Evolutionary conservation across 805 yeast species (phyloP).

Genomic region (Wickerhamiella cacticola): DNA sequence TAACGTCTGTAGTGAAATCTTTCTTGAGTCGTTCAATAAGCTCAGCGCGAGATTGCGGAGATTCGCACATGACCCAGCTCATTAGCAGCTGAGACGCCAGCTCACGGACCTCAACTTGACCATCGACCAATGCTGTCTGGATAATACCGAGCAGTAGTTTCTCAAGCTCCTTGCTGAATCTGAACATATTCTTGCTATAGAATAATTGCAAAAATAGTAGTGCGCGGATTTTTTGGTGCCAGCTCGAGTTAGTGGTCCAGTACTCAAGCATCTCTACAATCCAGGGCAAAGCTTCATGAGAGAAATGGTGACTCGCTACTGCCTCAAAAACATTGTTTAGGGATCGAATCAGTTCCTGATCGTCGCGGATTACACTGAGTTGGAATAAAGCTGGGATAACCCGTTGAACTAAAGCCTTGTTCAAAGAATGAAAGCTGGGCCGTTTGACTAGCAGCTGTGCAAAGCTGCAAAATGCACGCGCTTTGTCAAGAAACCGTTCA

Average conservation of each 20-base stretch:
- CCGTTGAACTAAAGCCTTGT: conserved; percentile 23
- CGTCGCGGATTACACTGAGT: conserved; percentile 60
- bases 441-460: neutral
- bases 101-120: conserved; percentile 63
- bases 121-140: conserved; percentile 43
- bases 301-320: conserved; percentile 39
- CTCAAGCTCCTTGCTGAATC: conserved; percentile 39
- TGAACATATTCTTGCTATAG: conserved; percentile 54
- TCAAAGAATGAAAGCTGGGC: neutral
- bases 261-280: conserved; percentile 24
- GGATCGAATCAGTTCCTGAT: conserved; percentile 41
- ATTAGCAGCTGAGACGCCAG: conserved; percentile 63
- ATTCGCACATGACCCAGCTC: conserved; percentile 59
- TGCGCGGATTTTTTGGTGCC: conserved; percentile 54
- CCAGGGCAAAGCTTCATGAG: conserved; percentile 33
- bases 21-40: conserved; percentile 34
- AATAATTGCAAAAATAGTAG: conserved; percentile 61
- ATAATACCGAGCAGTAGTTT: conserved; percentile 40
- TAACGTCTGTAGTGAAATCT: conserved; percentile 32
- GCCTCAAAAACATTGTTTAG: conserved; percentile 39
- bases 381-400: conserved; percentile 60
- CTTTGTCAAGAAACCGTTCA: neutral
- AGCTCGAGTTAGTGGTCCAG: conserved; percentile 28
- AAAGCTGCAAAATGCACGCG: conserved; percentile 9
- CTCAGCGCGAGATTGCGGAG: conserved; percentile 33